Evolutionary conservation across 495 filamentous ascomycete species (phyloP), one percentile per base, ranked within the genome.

Genomic region (Podospora pseudopauciseta): DNA sequence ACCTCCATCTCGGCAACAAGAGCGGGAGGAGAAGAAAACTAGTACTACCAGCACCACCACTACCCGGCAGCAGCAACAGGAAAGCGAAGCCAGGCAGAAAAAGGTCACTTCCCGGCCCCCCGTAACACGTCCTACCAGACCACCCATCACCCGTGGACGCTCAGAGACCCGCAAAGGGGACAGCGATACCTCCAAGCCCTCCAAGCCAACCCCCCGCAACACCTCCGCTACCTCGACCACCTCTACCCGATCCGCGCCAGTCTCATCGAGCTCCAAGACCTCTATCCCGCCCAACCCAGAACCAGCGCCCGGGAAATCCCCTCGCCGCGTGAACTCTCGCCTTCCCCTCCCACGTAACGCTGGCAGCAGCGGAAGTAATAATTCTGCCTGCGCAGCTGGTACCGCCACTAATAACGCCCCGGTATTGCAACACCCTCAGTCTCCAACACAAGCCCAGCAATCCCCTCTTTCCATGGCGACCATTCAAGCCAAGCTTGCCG

Each of bases 401-500:
- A 28, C 53, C 30, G 59, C 66, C 23, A 28, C 70, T n/a, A 30
- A 20, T 5, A 28, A 9, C 6, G 23, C 5, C 30, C 13, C n/a
- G 13, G 63, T 73, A 9, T 70, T 77, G 20, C 76, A 75, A 4
- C 71, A 75, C 6, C 76, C 79, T 49, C 39, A 49, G 13, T 49
- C 39, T 3, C 39, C 39, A 16, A 49, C 9, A 13, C 39, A 49
- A 13, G 15, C 7, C n/a, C 82, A 80, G 19, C 82, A 86, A 68
- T 82, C 79, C 20, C 83, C 83, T 0, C 68, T 87, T 1, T 82
- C 76, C 34, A 84, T 86, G 79, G 80, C 82, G 20, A 81, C 80
- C 39, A 87, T 87, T 63, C 80, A 82, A 1, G 85, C 84, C 16
- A 87, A 86, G 67, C 79, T 86, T 0, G 85, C 82, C 3, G 85